Evolutionary conservation across 83 land plant genomes (phyloP).

Genomic region (Diphasiastrum complanatum): DNA sequence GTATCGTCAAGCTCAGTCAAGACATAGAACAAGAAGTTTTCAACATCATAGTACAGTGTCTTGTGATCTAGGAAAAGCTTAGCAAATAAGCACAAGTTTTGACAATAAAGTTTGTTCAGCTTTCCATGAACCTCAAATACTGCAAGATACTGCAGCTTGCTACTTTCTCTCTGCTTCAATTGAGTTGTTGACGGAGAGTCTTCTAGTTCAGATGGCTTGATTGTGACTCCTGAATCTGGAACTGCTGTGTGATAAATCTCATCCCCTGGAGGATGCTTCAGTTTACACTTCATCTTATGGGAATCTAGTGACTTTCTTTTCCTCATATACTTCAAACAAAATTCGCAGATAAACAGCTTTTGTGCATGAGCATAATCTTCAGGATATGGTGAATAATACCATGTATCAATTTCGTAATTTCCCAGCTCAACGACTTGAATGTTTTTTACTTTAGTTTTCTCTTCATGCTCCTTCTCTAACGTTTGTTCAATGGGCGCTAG

Average conservation of each 20-base stretch:
- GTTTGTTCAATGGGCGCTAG: conserved; percentile 43
- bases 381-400: conserved; percentile 51
- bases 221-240: conserved; percentile 6
- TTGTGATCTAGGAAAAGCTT: conserved; percentile 96
- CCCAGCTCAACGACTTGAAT: conserved; percentile 51
- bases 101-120: conserved; percentile 38
- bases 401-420: conserved; percentile 41
- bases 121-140: conserved; percentile 49
- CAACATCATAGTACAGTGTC: conserved; percentile 94
- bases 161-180: neutral
- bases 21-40: conserved; percentile 79
- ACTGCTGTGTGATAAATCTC: conserved; percentile 39
- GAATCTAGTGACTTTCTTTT: conserved; percentile 26
- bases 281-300: conserved; percentile 32
- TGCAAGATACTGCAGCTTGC: conserved; percentile 22
- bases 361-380: conserved; percentile 39
- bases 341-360: conserved; percentile 40
- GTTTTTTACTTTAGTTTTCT: conserved; percentile 47
- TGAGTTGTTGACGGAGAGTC: neutral
- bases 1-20: conserved; percentile 86
- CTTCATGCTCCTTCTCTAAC: conserved; percentile 50
- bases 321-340: conserved; percentile 40
- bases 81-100: conserved; percentile 88
- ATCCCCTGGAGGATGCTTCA: conserved; percentile 42
- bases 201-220: neutral